phyloP scores from a whole-genome alignment of 2,329 filamentous ascomycete species.

The Colletotrichum viniferum region DNA sequence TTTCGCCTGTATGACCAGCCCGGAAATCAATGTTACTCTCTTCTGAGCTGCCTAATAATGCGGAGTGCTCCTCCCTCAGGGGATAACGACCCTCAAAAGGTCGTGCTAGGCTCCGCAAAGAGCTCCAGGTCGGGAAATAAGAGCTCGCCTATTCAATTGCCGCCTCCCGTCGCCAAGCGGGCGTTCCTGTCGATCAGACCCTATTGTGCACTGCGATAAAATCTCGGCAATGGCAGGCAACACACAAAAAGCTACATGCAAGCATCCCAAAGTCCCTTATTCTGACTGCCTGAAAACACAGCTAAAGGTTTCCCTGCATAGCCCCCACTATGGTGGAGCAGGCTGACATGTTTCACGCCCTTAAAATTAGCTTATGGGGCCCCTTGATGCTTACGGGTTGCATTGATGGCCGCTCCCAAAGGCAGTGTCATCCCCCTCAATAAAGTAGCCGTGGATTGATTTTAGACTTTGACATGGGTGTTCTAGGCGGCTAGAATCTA shows the following conservation, averaged over 20 bases:
- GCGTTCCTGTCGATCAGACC: not conserved
- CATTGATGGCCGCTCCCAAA: not conserved
- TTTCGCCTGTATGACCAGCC: not conserved
- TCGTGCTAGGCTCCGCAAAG: not conserved
- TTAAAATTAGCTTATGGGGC: not conserved
- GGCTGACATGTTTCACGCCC: not conserved
- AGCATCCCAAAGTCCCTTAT: not conserved
- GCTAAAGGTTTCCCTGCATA: not conserved
- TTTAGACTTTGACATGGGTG: not conserved
- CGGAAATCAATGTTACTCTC: not conserved
- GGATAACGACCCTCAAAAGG: not conserved
- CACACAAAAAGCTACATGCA: accelerated
- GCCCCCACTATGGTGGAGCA: not conserved
- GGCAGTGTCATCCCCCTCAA: not conserved
- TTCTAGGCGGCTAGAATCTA: not conserved
- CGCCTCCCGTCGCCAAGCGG: not conserved
- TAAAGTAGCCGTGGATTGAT: not conserved
- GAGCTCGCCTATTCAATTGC: not conserved
- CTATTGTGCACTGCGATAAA: not conserved
- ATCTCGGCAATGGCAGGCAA: not conserved
- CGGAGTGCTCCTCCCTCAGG: not conserved
- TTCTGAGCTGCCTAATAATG: not conserved
- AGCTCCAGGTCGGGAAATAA: not conserved
- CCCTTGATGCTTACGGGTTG: not conserved
- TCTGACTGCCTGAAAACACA: not conserved